Evolutionary conservation across 139 green algal genomes (phyloP).

Genomic region (Volvox africanus): DNA sequence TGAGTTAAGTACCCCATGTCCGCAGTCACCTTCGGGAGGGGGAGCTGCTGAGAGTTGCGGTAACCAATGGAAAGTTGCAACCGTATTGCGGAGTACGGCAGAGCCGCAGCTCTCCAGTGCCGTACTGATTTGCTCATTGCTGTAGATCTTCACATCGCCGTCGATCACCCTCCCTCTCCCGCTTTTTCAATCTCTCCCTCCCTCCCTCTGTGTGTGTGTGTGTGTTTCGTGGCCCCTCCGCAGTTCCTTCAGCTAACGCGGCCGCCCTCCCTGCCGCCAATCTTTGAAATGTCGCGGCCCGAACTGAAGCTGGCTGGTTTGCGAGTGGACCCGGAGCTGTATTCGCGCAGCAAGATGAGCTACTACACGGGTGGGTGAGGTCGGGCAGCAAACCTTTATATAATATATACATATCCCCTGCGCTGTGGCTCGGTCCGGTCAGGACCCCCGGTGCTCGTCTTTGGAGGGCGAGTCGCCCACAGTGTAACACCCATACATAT

Average conservation of each 20-base stretch:
- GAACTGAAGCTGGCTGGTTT: slow-evolving; percentile 97
- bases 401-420: too few species aligned
- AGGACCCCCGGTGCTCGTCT: too few species aligned
- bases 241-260: slow-evolving; percentile 88
- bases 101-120: not conserved
- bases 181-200: too few species aligned
- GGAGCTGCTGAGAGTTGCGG: not conserved
- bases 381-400: too few species aligned
- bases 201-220: not conserved
- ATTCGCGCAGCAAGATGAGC: slow-evolving; percentile 83
- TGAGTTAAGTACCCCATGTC: too few species aligned
- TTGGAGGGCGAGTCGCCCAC: too few species aligned
- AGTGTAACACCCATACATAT: too few species aligned
- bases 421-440: too few species aligned
- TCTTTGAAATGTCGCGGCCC: slow-evolving; percentile 90
- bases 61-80: not conserved
- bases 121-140: not conserved
- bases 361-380: slow-evolving; percentile 70
- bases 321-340: slow-evolving; percentile 89
- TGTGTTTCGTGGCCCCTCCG: not conserved
- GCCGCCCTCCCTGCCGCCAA: slow-evolving; percentile 85
- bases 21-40: not conserved
- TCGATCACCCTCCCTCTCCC: too few species aligned
- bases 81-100: not conserved
- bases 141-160: not conserved